These are phyloP conservation scores for Pistacia vera DNA, from an alignment of 345 rosid genomes.

Conservation along the genomic window DNA sequence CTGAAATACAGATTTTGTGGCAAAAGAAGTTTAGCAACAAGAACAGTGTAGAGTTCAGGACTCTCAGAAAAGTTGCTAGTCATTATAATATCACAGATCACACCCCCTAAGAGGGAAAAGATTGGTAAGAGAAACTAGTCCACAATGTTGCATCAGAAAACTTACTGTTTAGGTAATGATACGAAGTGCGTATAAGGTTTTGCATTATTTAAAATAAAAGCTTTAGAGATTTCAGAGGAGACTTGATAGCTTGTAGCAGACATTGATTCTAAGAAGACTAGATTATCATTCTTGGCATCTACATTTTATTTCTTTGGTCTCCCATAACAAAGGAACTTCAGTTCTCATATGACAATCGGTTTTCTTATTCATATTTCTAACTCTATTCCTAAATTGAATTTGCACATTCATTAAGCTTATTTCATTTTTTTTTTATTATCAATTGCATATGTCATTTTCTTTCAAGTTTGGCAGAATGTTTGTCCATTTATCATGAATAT, in stretches of 20 bases:
- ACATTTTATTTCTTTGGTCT: not conserved
- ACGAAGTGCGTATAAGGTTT: not conserved
- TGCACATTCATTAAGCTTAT: not conserved
- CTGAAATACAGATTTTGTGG: not conserved
- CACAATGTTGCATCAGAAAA: not conserved
- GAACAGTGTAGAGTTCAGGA: not conserved
- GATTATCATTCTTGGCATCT: not conserved
- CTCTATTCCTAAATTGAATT: not conserved
- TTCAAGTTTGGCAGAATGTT: conserved; percentile 1
- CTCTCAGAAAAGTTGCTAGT: not conserved
- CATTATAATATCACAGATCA: not conserved
- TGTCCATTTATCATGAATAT: not conserved
- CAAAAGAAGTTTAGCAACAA: not conserved
- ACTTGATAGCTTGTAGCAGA: not conserved
- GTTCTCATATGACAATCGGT: not conserved
- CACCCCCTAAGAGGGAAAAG: not conserved
- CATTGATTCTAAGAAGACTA: not conserved
- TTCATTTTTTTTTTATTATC: not conserved
- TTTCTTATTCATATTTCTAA: not conserved
- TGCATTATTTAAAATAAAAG: not conserved
- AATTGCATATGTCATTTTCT: not conserved
- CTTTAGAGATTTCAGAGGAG: not conserved
- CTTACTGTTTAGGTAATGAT: not conserved
- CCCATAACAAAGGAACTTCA: not conserved
- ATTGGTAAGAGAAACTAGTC: not conserved